These are phyloP conservation scores for Torulaspora gathmanii DNA, from an alignment of 805 yeast species.

Conservation along the genomic window DNA sequence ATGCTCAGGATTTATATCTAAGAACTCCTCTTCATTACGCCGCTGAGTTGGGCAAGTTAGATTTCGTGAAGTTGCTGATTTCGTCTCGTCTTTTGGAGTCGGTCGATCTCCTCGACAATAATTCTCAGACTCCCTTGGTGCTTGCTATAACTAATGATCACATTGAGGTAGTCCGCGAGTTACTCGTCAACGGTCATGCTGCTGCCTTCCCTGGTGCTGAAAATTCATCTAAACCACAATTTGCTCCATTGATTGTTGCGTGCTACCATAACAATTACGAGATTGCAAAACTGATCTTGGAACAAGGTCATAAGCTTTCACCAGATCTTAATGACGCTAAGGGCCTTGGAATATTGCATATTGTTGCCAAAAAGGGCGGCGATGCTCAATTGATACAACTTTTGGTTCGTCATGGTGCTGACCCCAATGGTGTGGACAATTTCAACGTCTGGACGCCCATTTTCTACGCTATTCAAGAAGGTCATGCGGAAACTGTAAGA, in stretches of 20 bases:
- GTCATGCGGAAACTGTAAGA: constrained; percentile 64
- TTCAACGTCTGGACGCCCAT: constrained; percentile 92
- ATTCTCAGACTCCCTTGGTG: constrained; percentile 76
- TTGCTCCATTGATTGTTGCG: constrained; percentile 77
- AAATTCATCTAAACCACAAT: constrained; percentile 52
- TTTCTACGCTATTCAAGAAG: constrained; percentile 84
- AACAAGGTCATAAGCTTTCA: constrained; percentile 34
- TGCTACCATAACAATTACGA: constrained; percentile 77
- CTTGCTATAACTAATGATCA: constrained; percentile 71
- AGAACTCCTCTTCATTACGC: constrained; percentile 87
- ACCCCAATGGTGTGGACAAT: constrained; percentile 74
- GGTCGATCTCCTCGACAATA: constrained; percentile 53
- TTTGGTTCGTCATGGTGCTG: constrained; percentile 65
- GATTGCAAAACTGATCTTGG: constrained; percentile 60
- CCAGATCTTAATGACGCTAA: constrained; percentile 61
- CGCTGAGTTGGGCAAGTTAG: constrained; percentile 51
- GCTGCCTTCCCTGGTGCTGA: constrained; percentile 46
- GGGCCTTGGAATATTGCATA: constrained; percentile 83
- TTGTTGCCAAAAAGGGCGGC: constrained; percentile 76
- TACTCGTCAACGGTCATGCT: constrained; percentile 46
- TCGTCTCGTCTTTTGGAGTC: constrained; percentile 30
- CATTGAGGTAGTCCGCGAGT: constrained; percentile 45
- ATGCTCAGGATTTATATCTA: constrained; percentile 60
- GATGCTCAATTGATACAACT: constrained; percentile 63
- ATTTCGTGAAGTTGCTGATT: constrained; percentile 40